Evolutionary conservation across 2,329 filamentous ascomycete species (phyloP).

Genomic region (Ophiobolus disseminans): DNA sequence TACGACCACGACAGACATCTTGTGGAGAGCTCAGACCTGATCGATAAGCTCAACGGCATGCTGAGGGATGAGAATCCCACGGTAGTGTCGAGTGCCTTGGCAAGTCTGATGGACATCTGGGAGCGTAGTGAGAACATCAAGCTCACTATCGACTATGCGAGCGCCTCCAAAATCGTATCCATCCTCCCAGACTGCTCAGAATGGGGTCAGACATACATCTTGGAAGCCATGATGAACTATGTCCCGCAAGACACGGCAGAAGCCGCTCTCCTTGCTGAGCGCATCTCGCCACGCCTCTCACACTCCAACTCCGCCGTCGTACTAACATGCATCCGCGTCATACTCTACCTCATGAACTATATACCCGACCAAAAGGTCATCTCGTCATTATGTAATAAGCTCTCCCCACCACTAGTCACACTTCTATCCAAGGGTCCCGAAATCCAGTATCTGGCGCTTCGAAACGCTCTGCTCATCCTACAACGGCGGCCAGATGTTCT

Average conservation of each 20-base stretch:
- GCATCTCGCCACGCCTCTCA: slow-evolving; percentile 92
- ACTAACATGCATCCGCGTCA: slow-evolving; percentile 92
- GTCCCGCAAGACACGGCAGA: slow-evolving; percentile 90
- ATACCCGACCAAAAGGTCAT: slow-evolving; percentile 91
- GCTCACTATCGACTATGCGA: slow-evolving; percentile 95
- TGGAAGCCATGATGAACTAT: slow-evolving; percentile 97
- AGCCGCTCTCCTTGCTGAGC: slow-evolving; percentile 86
- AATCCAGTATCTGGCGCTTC: slow-evolving; percentile 94
- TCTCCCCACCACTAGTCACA: slow-evolving; percentile 93
- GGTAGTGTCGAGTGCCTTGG: slow-evolving; percentile 92
- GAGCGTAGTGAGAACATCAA: slow-evolving; percentile 97
- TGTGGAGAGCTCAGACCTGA: slow-evolving; percentile 89
- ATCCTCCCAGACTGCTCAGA: slow-evolving; percentile 97
- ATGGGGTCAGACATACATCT: slow-evolving; percentile 98
- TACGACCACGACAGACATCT: slow-evolving; percentile 94
- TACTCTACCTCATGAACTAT: slow-evolving; percentile 98
- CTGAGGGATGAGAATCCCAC: slow-evolving; percentile 96
- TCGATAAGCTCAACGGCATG: slow-evolving; percentile 87
- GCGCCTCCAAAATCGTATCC: slow-evolving; percentile 97
- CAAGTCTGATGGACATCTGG: slow-evolving; percentile 96
- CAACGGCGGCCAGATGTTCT: slow-evolving; percentile 92
- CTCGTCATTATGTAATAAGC: slow-evolving; percentile 83
- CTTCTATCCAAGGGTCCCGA: slow-evolving; percentile 94
- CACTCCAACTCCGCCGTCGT: slow-evolving; percentile 98
- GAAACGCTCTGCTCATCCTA: slow-evolving; percentile 92